These are phyloP conservation scores for Neopestalotiopsis clavispora DNA, from an alignment of 2,329 filamentous ascomycete genomes.

Conservation along the genomic window DNA sequence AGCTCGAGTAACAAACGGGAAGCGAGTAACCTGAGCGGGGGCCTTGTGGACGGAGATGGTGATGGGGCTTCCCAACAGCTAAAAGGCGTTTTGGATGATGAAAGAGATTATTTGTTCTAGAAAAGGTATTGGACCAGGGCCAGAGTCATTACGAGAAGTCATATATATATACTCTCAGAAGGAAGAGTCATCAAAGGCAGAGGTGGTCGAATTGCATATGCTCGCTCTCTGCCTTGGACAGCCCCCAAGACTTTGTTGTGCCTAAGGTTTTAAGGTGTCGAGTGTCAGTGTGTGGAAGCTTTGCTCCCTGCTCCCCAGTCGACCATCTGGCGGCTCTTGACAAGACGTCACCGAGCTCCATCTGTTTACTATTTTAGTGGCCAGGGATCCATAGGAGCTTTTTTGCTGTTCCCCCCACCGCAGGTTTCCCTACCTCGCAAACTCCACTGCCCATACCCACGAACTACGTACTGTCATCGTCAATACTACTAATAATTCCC, in stretches of 20 bases:
- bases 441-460: conserved; percentile 7
- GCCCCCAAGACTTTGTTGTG: no score
- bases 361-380: conserved; percentile 11
- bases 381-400: conserved; percentile 6
- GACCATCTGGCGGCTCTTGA: not conserved
- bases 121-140: no score
- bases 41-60: not conserved
- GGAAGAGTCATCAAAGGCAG: no score
- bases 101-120: no score
- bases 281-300: no score
- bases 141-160: no score
- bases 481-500: not conserved
- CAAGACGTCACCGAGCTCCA: conserved; percentile 16
- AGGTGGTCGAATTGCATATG: no score
- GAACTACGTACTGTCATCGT: not conserved
- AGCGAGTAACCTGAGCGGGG: not conserved
- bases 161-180: no score
- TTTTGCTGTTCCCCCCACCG: not conserved
- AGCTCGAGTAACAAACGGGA: not conserved
- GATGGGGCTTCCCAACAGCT: not conserved
- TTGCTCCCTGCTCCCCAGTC: not conserved
- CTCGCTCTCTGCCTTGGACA: no score
- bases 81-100: no score
- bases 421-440: not conserved
- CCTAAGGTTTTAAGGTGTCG: no score